These are phyloP conservation scores for Xerocomellus intermedius DNA, from an alignment of 768 basidiomycete genomes.

Conservation along the genomic window DNA sequence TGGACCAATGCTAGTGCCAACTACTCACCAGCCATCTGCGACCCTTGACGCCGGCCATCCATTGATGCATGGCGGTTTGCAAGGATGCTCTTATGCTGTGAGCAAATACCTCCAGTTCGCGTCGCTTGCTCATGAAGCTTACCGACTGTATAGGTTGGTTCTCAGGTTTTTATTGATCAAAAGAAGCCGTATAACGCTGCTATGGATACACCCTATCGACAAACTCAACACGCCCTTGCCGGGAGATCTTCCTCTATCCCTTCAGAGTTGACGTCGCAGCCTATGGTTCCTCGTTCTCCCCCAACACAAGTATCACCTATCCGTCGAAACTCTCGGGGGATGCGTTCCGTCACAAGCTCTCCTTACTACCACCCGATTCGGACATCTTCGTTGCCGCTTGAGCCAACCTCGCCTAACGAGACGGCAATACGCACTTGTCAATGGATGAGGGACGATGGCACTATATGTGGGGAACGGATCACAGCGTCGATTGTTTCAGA, in stretches of 20 bases:
- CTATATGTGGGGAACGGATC: background rate
- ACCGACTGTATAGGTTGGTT: background rate
- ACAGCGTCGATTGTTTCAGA: background rate
- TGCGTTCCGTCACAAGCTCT: background rate
- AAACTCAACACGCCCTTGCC: background rate
- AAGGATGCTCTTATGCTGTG: background rate
- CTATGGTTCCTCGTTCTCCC: too few relatives aligned
- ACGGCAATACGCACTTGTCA: background rate
- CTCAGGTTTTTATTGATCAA: background rate
- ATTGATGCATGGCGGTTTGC: too few relatives aligned
- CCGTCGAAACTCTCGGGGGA: background rate
- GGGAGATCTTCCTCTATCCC: background rate
- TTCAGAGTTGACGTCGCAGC: background rate
- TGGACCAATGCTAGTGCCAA: background rate
- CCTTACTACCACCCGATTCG: background rate
- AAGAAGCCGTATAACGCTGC: background rate
- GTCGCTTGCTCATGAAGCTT: background rate
- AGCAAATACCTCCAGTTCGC: background rate
- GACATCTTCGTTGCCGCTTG: background rate
- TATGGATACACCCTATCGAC: background rate
- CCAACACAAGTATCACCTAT: too few relatives aligned
- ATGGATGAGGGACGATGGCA: constrained; percentile 6
- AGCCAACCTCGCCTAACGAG: background rate
- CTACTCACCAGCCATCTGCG: too few relatives aligned
- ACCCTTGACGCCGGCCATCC: fast-evolving